Conservation (phyloP, 768 basidiomycete genomes). For the Lactarius psammicola region DNA sequence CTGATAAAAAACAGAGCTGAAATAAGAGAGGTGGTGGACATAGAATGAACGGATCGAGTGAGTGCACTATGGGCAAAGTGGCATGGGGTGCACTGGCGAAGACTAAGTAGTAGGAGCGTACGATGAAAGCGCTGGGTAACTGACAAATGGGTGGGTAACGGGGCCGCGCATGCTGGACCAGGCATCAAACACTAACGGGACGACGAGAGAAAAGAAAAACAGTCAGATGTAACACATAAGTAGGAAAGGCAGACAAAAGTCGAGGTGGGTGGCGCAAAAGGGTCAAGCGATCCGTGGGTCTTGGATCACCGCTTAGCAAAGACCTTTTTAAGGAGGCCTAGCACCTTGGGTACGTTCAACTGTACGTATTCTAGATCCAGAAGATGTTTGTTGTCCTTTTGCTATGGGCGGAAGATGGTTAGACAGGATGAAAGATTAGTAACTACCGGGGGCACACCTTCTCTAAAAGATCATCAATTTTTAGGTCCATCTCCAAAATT, state of each 20-base stretch:
- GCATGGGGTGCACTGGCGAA: not conserved
- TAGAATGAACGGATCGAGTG: slow-evolving; percentile 16
- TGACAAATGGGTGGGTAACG: slow-evolving; percentile 24
- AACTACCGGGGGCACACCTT: slow-evolving; percentile 57
- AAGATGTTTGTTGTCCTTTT: slow-evolving; percentile 98
- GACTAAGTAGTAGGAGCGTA: slow-evolving; percentile 11
- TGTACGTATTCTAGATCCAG: slow-evolving; percentile 98
- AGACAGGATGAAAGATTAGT: not conserved
- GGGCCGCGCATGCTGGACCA: slow-evolving; percentile 13
- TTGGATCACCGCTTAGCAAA: slow-evolving; percentile 74
- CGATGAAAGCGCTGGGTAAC: slow-evolving; percentile 28
- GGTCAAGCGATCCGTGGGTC: not conserved
- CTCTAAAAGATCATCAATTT: slow-evolving; percentile 96
- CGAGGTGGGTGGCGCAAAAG: slow-evolving; percentile 16
- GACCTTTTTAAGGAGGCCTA: slow-evolving; percentile 90
- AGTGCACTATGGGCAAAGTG: slow-evolving; percentile 7
- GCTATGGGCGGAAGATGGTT: slow-evolving; percentile 47
- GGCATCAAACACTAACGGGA: slow-evolving; percentile 17
- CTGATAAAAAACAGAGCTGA: slow-evolving; percentile 22
- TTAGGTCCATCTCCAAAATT: slow-evolving; percentile 98
- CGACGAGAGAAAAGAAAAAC: slow-evolving; percentile 3
- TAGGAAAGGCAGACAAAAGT: slow-evolving; percentile 9
- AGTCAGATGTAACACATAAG: slow-evolving; percentile 21
- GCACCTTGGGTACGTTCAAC: slow-evolving; percentile 92
- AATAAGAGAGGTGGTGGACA: slow-evolving; percentile 2